Conservation (phyloP, 805 yeast genomes). For the Tanozyma kutaoensis region DNA sequence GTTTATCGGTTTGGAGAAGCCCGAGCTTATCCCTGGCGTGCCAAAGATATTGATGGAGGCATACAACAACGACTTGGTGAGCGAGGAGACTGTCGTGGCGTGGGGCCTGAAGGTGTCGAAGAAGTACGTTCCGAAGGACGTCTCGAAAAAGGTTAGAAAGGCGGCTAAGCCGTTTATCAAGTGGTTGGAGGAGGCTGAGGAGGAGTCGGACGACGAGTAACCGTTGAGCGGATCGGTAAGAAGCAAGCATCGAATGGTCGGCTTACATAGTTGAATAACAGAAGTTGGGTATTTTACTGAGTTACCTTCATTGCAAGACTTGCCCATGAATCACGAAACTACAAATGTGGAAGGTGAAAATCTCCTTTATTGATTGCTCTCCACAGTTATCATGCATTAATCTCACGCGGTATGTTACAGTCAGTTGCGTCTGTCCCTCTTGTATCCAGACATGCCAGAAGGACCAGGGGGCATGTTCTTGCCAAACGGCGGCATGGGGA, state of each 20-base stretch:
- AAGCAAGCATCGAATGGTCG: too few species aligned
- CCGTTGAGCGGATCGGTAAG: too few species aligned
- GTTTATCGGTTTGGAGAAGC: slow-evolving; percentile 71
- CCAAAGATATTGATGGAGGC: slow-evolving; percentile 75
- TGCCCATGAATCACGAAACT: too few species aligned
- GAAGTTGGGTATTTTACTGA: too few species aligned
- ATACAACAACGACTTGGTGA: slow-evolving; percentile 72
- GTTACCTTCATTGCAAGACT: too few species aligned
- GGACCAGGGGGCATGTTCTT: background rate
- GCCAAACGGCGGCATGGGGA: slow-evolving; percentile 4
- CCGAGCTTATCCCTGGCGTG: slow-evolving; percentile 49
- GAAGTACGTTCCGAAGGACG: slow-evolving; percentile 86
- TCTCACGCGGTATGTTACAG: too few species aligned
- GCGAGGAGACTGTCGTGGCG: slow-evolving; percentile 66
- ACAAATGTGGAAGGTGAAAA: too few species aligned
- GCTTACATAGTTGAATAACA: too few species aligned
- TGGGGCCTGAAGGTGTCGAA: slow-evolving; percentile 92
- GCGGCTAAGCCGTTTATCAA: slow-evolving; percentile 92
- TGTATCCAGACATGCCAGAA: too few species aligned
- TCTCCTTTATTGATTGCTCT: too few species aligned
- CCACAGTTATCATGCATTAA: too few species aligned
- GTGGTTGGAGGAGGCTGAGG: slow-evolving; percentile 93
- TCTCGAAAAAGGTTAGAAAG: slow-evolving; percentile 85
- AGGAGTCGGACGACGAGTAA: slow-evolving; percentile 62
- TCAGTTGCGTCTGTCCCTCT: too few species aligned